A percentile compares a stretch with the other conserved stretches of the same genome.
phyloP scores from a whole-genome alignment of 352 stramenopile genomes.

The Thraustotheca clavata region DNA sequence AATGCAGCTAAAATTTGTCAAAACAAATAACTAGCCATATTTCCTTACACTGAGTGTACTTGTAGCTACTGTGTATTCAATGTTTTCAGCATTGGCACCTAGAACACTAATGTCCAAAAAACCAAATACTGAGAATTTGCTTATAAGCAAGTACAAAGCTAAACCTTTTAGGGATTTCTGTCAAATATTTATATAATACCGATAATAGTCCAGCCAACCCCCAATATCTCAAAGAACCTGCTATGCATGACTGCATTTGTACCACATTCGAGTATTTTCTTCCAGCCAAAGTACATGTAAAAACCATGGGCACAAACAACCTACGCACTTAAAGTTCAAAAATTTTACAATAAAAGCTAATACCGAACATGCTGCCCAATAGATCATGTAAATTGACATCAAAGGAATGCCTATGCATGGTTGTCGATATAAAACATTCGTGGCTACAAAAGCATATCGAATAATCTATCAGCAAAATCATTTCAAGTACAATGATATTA shows the following conservation, averaged over 20 bases:
- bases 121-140: constrained; percentile 46
- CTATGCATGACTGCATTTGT: constrained; percentile 63
- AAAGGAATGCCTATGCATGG: constrained; percentile 30
- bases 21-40: constrained; percentile 6
- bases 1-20: neutral
- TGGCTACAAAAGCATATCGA: constrained; percentile 29
- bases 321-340: neutral
- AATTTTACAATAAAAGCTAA: neutral
- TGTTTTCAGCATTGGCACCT: constrained; percentile 10
- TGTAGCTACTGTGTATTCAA: constrained; percentile 10
- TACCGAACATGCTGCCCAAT: constrained; percentile 33
- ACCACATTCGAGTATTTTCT: constrained; percentile 43
- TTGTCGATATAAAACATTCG: constrained; percentile 40
- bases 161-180: no score
- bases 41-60: neutral
- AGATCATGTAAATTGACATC: constrained; percentile 59
- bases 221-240: constrained; percentile 48
- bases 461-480: constrained; percentile 32
- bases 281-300: constrained; percentile 58
- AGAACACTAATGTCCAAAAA: constrained; percentile 54
- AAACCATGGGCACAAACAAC: constrained; percentile 53
- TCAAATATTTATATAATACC: neutral
- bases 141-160: constrained; percentile 59
- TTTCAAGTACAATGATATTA: neutral
- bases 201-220: constrained; percentile 37